Percentiles rank a stretch among this genome's conserved stretches.
phyloP scores from a whole-genome alignment of 345 rosid genomes.

The Eucalyptus fibrosa region DNA sequence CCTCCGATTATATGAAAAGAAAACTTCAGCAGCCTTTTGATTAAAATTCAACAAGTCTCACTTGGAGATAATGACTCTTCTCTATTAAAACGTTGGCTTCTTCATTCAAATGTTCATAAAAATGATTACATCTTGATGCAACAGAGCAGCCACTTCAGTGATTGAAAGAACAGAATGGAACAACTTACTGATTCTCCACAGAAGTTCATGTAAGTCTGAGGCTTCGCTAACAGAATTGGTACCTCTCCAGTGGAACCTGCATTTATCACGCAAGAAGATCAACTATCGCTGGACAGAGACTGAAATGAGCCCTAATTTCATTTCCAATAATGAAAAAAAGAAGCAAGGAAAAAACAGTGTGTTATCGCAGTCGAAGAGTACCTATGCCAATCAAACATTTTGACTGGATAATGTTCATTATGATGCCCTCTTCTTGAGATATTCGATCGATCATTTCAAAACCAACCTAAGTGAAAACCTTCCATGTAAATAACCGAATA shows the following conservation, averaged over 20 bases:
- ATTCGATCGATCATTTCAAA: slow-evolving; percentile 79
- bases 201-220: slow-evolving; percentile 91
- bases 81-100: neutral
- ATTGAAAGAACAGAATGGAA: neutral
- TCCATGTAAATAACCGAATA: neutral
- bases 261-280: slow-evolving; percentile 21
- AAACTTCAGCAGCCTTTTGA: neutral
- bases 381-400: slow-evolving; percentile 91
- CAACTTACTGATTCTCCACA: slow-evolving; percentile 82
- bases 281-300: neutral
- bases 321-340: neutral
- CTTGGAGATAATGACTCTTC: neutral
- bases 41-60: neutral
- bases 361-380: slow-evolving; percentile 2
- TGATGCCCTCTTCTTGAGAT: slow-evolving; percentile 45
- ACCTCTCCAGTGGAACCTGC: slow-evolving; percentile 88
- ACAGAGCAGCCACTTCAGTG: neutral
- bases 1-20: neutral
- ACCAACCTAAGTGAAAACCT: slow-evolving; percentile 49
- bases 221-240: slow-evolving; percentile 77
- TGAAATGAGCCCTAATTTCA: neutral
- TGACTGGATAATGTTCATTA: slow-evolving; percentile 77
- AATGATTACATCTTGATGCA: neutral
- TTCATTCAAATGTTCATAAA: neutral
- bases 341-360: neutral